Conservation (phyloP, 2,329 filamentous ascomycete genomes). For the Exophiala sp. region DNA sequence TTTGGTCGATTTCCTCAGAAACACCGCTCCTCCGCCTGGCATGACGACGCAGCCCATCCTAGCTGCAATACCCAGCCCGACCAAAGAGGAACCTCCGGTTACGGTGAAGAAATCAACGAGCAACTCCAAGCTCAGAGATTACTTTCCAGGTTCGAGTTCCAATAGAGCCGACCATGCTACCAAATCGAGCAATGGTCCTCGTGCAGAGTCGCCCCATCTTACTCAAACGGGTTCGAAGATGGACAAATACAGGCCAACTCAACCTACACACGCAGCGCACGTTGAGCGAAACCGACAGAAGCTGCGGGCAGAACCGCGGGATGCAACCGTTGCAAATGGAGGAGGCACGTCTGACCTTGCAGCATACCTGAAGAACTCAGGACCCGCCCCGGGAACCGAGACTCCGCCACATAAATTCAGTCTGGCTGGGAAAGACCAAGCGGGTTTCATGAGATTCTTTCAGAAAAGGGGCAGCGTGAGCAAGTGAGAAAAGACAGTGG, state of each 20-base stretch:
- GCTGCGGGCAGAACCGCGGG: slow-evolving; percentile 18
- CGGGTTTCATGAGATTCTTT: slow-evolving; percentile 35
- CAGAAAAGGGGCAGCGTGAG: slow-evolving; percentile 26
- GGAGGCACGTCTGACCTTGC: slow-evolving; percentile 61
- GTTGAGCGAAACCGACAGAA: slow-evolving; percentile 35
- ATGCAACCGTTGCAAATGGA: slow-evolving; percentile 8
- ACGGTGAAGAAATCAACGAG: slow-evolving; percentile 18
- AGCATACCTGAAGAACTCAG: slow-evolving; percentile 64
- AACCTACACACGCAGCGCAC: slow-evolving; percentile 37
- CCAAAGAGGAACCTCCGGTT: slow-evolving; percentile 6
- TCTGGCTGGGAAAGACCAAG: slow-evolving; percentile 29
- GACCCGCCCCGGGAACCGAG: slow-evolving; percentile 46
- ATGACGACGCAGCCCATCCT: slow-evolving; percentile 31
- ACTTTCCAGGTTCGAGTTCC: slow-evolving; percentile 13
- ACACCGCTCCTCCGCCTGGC: slow-evolving; percentile 38
- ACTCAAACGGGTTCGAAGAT: slow-evolving; percentile 31
- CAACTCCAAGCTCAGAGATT: slow-evolving; percentile 23
- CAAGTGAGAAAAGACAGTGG: slow-evolving; percentile 7
- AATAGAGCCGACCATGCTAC: slow-evolving; percentile 10
- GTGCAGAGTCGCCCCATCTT: slow-evolving; percentile 26
- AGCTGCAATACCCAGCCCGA: slow-evolving; percentile 12
- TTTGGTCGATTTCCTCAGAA: slow-evolving; percentile 45
- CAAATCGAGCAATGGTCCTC: slow-evolving; percentile 15
- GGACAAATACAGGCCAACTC: slow-evolving; percentile 30
- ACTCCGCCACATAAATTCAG: slow-evolving; percentile 17